A percentile compares a stretch with the other conserved stretches of the same genome.
Conservation (phyloP, 2,329 filamentous ascomycete genomes). For the Fusarium verticillioides region DNA sequence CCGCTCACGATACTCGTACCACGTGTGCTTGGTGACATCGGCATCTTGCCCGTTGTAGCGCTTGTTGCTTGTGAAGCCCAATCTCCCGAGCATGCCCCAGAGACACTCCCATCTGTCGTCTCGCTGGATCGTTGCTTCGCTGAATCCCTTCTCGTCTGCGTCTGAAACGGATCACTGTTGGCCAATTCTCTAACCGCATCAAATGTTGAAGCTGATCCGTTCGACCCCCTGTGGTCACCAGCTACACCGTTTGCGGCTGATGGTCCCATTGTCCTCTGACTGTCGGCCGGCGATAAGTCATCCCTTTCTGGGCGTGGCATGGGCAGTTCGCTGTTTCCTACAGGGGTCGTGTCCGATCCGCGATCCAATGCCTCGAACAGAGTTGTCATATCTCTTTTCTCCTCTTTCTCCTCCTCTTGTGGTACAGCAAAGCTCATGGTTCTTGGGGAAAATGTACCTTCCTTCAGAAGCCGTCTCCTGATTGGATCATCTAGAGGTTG, state of each 20-base stretch:
- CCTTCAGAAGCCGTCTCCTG: constrained; percentile 50
- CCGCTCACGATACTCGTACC: constrained; percentile 73
- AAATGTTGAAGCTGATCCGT: constrained; percentile 58
- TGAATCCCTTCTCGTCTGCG: constrained; percentile 49
- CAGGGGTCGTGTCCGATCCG: constrained; percentile 34
- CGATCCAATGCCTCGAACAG: constrained; percentile 32
- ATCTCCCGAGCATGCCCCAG: constrained; percentile 64
- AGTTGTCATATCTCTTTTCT: constrained; percentile 34
- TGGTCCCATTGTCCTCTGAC: constrained; percentile 45
- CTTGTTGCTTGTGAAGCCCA: constrained; percentile 73
- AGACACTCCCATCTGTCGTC: constrained; percentile 69
- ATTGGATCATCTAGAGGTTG: constrained; percentile 52
- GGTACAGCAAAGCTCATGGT: constrained; percentile 55
- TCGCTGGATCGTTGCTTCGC: constrained; percentile 69
- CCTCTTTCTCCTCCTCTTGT: constrained; percentile 43
- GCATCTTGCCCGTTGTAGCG: constrained; percentile 72
- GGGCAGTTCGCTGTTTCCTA: constrained; percentile 37
- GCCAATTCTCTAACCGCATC: constrained; percentile 60
- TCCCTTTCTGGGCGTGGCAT: constrained; percentile 42
- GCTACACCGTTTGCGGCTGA: constrained; percentile 34
- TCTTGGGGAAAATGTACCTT: constrained; percentile 58
- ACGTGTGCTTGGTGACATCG: constrained; percentile 72
- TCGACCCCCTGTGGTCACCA: constrained; percentile 55
- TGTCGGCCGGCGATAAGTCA: constrained; percentile 42
- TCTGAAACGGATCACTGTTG: constrained; percentile 61